A percentile compares a stretch with the other conserved stretches of the same genome.
phyloP scores from a whole-genome alignment of 2,329 filamentous ascomycete genomes.

The Colletotrichum destructivum region DNA sequence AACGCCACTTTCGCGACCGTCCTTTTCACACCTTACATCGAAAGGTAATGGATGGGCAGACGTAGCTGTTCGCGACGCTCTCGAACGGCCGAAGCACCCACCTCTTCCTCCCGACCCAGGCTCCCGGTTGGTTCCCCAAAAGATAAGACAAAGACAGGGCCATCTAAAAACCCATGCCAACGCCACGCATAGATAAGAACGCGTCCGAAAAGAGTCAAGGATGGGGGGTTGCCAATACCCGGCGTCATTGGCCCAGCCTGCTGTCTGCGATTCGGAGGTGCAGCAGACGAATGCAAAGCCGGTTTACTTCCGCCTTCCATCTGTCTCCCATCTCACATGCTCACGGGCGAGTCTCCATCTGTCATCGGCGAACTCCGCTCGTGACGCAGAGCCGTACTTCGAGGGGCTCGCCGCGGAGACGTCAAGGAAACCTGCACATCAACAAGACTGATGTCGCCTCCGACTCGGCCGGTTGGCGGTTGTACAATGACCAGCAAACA shows the following conservation, averaged over 20 bases:
- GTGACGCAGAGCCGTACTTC: not conserved
- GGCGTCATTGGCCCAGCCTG: conserved; percentile 24
- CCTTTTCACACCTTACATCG: not conserved
- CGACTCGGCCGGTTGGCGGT: not conserved
- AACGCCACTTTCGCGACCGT: not conserved
- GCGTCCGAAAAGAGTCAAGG: conserved; percentile 22
- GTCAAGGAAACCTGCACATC: not conserved
- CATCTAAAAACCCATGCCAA: conserved; percentile 17
- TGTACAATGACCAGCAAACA: not conserved
- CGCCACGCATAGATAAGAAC: conserved; percentile 35
- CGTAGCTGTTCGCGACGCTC: not conserved
- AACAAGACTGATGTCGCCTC: conserved; percentile 8
- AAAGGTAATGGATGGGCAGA: conserved; percentile 28
- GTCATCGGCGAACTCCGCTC: conserved; percentile 31
- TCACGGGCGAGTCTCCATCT: not conserved
- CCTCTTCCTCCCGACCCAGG: not conserved
- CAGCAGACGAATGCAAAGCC: conserved; percentile 9
- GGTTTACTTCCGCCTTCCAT: not conserved
- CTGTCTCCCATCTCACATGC: no score
- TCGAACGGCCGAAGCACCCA: not conserved
- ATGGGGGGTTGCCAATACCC: not conserved
- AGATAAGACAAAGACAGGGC: conserved; percentile 30
- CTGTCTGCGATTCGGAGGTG: conserved; percentile 36
- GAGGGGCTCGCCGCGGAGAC: conserved; percentile 22
- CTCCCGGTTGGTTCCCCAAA: not conserved